These are phyloP conservation scores for Peniophora sp. DNA, from an alignment of 1,284 basidiomycete species.

Conservation along the genomic window DNA sequence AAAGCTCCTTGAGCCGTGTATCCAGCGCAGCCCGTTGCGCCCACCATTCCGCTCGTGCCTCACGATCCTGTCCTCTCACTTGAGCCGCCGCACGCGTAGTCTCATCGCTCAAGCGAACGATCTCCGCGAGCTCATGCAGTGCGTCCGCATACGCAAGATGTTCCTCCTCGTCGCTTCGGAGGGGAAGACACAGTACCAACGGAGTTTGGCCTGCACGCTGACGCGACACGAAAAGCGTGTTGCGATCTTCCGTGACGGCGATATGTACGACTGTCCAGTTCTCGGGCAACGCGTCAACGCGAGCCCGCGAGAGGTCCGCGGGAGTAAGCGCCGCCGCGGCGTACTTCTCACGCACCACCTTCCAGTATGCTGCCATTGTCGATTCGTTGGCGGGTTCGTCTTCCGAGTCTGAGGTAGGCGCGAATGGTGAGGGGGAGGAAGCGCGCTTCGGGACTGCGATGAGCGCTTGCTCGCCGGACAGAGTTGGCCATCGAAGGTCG, in stretches of 20 bases:
- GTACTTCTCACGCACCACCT: slow-evolving; percentile 46
- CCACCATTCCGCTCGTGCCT: slow-evolving; percentile 83
- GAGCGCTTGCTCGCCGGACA: slow-evolving; percentile 24
- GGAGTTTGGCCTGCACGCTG: slow-evolving; percentile 60
- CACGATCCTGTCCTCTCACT: slow-evolving; percentile 56
- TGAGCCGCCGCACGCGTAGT: slow-evolving; percentile 69
- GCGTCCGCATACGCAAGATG: slow-evolving; percentile 75
- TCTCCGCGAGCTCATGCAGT: slow-evolving; percentile 66
- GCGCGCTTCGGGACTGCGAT: background rate
- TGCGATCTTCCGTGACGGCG: slow-evolving; percentile 75
- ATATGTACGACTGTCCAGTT: slow-evolving; percentile 88
- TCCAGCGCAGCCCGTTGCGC: slow-evolving; percentile 71
- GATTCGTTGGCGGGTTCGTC: slow-evolving; percentile 30
- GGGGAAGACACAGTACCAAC: slow-evolving; percentile 82
- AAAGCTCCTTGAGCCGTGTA: slow-evolving; percentile 62
- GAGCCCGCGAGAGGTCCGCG: slow-evolving; percentile 26
- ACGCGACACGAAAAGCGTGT: slow-evolving; percentile 79
- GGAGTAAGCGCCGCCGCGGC: slow-evolving; percentile 35
- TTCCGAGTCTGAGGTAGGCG: slow-evolving; percentile 20
- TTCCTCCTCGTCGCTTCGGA: slow-evolving; percentile 72
- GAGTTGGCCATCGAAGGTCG: slow-evolving; percentile 63
- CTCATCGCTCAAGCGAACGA: slow-evolving; percentile 73
- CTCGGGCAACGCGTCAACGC: slow-evolving; percentile 48
- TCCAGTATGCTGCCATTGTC: slow-evolving; percentile 52
- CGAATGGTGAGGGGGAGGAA: background rate